Base-by-base conservation (phyloP, 148 eudicot species). In the Rhododendron griersonianum region DNA sequence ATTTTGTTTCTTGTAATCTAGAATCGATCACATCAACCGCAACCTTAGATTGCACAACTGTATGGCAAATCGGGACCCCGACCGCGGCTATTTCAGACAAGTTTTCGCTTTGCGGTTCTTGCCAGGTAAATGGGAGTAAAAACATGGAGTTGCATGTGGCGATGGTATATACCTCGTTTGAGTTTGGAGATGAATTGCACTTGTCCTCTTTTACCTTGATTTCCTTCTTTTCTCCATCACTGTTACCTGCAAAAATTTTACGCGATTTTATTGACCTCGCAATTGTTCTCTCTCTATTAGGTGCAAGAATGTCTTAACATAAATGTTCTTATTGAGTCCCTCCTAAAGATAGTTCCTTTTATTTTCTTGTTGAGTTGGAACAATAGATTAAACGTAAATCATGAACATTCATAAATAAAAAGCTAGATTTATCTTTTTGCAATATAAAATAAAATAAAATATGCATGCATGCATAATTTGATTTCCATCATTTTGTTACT, bases 181-280 rank as follows among this genome's bases (percentile, higher is more conserved):
- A 37, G 21, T 74, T 33, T 6, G 78, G 23, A 74, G 21, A 74
- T 14, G 45, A 33, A 35, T 74, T 37, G 78, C 78, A 5, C n/a
- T 37, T 35, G 30, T 74, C 78, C 23, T 8, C 44, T 35, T 33
- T 18, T 14, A 18, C 18, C 78, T 74, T 35, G 23, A 35, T 74
- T 74, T 74, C 78, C 47, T 74, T 35, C 47, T 74, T 35, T 35
- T 74, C 78, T 74, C 78, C 78, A 18, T 74, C 78, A 74, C 45
- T 74, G 47, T 35, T 18, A 37, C 78, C 78, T 74, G 78, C 47
- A 74, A 15, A 30, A 74, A 0, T 0, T 35, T 15, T 21, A 33
- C 16, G 14, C 23, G 0, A 37, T 30, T 74, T 74, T 15, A 35
- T 13, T 69, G 75, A 65, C 37, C 37, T 69, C 10, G 18, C 33